Evolutionary conservation across 2,329 filamentous ascomycete genomes (phyloP).

Genomic region (Penicillium sp.): DNA sequence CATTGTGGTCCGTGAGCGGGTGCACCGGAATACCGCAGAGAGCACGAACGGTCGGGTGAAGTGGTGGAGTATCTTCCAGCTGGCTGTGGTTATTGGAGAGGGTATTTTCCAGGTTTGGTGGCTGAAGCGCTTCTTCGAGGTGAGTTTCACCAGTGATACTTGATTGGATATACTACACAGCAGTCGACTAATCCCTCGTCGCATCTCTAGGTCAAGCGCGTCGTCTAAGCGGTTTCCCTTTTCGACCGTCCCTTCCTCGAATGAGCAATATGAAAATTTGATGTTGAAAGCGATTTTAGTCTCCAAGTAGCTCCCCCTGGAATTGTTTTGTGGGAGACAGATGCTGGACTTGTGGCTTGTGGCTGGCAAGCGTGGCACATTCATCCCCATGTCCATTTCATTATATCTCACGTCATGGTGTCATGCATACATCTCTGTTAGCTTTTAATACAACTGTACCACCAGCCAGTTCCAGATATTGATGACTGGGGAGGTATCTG

Average conservation of each 20-base stretch:
- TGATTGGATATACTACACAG: neutral
- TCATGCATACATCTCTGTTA: conserved; percentile 30
- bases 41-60: conserved; percentile 97
- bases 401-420: conserved; percentile 27
- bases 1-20: conserved; percentile 92
- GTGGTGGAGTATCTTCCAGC: conserved; percentile 99
- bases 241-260: conserved; percentile 4
- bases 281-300: conserved; percentile 16
- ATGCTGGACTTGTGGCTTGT: conserved; percentile 10
- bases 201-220: conserved; percentile 52
- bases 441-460: conserved; percentile 32
- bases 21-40: conserved; percentile 97
- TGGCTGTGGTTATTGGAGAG: conserved; percentile 85
- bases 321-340: conserved; percentile 8
- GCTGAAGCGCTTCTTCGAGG: conserved; percentile 97
- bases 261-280: conserved; percentile 24
- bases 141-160: conserved; percentile 44
- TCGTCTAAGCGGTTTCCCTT: conserved; percentile 45
- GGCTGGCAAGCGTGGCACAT: neutral
- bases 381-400: conserved; percentile 14
- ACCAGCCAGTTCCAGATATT: conserved; percentile 9
- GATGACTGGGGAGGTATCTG: neutral
- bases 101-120: conserved; percentile 99
- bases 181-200: conserved; percentile 15
- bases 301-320: conserved; percentile 9